Evolutionary conservation across 495 filamentous ascomycete genomes (phyloP).

Genomic region (Hypoxylon rickii): DNA sequence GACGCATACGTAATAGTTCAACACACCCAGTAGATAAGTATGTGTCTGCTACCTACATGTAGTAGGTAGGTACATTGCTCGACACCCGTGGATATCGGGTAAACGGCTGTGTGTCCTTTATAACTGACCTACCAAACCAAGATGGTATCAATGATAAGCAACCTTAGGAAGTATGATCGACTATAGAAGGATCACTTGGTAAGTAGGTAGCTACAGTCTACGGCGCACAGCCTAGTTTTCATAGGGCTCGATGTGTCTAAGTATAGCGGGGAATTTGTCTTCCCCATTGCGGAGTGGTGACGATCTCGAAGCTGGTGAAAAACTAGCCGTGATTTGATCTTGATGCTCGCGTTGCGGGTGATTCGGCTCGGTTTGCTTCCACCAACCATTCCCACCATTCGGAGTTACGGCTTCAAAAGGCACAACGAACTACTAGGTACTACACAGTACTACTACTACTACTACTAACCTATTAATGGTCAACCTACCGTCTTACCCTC

Average conservation of each 20-base stretch:
- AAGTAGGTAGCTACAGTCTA: neutral
- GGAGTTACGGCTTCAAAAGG: conserved; percentile 2
- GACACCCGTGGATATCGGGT: no score
- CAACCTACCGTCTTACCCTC: neutral
- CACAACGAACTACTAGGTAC: neutral
- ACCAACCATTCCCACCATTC: neutral
- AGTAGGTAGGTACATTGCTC: no score
- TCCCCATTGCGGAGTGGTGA: conserved; percentile 25
- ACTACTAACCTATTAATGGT: conserved; percentile 3
- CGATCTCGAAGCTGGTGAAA: conserved; percentile 29
- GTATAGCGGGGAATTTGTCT: conserved; percentile 2
- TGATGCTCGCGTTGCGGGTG: neutral
- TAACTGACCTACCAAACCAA: no score
- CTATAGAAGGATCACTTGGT: neutral
- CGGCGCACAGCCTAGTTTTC: neutral
- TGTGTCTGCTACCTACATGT: no score
- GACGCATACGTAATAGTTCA: no score
- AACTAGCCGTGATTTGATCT: conserved; percentile 11
- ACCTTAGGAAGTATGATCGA: no score
- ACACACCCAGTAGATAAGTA: no score
- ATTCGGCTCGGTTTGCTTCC: no score
- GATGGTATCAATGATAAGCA: no score
- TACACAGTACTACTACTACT: neutral
- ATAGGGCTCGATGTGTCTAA: conserved; percentile 16
- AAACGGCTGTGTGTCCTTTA: no score